Evolutionary conservation across 495 filamentous ascomycete species (phyloP).

Genomic region (Talaromyces adpressus): DNA sequence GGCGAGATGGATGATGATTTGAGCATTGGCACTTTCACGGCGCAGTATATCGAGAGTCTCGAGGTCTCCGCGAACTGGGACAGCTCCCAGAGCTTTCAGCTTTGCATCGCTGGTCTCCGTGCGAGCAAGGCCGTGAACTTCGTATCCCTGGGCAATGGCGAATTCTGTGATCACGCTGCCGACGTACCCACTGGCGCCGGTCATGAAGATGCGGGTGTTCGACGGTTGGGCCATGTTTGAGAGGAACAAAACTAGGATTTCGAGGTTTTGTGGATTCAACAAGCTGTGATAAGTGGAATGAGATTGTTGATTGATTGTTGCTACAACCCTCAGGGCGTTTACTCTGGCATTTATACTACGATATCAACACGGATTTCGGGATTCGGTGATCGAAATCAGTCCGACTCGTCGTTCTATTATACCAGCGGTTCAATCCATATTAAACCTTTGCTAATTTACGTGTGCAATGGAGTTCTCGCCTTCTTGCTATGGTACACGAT

Average conservation of each 20-base stretch:
- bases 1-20: slow-evolving; percentile 31
- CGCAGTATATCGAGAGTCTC: slow-evolving; percentile 23
- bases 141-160: slow-evolving; percentile 26
- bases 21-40: slow-evolving; percentile 22
- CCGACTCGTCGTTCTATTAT: background rate
- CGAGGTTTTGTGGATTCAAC: background rate
- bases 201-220: slow-evolving; percentile 28
- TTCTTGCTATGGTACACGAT: background rate
- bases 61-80: slow-evolving; percentile 28
- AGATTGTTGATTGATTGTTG: background rate
- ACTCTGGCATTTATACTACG: background rate
- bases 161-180: slow-evolving; percentile 21
- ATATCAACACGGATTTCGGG: background rate
- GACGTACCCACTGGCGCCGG: slow-evolving; percentile 35
- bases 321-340: background rate
- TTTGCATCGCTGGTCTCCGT: slow-evolving; percentile 19
- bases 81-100: slow-evolving; percentile 23
- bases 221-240: background rate
- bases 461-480: background rate
- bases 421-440: background rate
- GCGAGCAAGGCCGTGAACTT: slow-evolving; percentile 30
- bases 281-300: too few species aligned
- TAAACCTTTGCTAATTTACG: background rate
- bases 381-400: background rate
- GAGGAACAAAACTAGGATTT: background rate